Evolutionary conservation across 164 flowering plant species (phyloP).

Genomic region (Paratinospora sagittata): DNA sequence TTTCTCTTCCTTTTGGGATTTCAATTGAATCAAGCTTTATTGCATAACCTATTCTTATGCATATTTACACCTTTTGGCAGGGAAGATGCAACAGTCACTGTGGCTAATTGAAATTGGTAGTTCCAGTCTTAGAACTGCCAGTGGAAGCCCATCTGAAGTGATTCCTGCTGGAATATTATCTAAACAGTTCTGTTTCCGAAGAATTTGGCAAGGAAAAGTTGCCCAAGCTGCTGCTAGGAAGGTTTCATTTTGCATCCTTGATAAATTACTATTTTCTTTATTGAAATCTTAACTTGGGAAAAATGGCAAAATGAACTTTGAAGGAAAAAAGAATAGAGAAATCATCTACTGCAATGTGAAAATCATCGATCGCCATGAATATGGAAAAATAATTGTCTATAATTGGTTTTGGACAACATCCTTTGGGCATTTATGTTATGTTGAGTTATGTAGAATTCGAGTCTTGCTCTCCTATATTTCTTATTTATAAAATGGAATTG

Average conservation of each 20-base stretch:
- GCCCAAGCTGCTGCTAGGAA: conserved; percentile 74
- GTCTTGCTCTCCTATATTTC: neutral
- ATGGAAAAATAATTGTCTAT: no score
- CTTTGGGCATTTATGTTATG: neutral
- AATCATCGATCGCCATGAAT: no score
- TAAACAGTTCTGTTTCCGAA: conserved; percentile 55
- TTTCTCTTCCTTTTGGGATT: neutral
- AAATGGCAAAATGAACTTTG: neutral
- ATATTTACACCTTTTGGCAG: conserved; percentile 28
- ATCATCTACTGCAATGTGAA: neutral
- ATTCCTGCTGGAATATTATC: conserved; percentile 38
- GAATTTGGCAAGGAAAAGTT: conserved; percentile 94
- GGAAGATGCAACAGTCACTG: conserved; percentile 86
- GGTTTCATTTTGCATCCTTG: conserved; percentile 37
- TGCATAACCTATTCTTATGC: neutral
- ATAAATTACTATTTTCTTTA: neutral
- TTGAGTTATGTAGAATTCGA: neutral
- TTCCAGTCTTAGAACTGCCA: conserved; percentile 33
- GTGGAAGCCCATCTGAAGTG: conserved; percentile 25
- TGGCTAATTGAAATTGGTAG: conserved; percentile 60
- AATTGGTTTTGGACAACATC: neutral
- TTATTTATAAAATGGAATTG: neutral
- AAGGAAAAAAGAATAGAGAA: neutral
- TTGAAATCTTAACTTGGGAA: neutral
- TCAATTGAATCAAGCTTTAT: neutral